These are phyloP conservation scores for Plasmodium cynomolgi DNA, from an alignment of 169 alveolate genomes.

Conservation along the genomic window DNA sequence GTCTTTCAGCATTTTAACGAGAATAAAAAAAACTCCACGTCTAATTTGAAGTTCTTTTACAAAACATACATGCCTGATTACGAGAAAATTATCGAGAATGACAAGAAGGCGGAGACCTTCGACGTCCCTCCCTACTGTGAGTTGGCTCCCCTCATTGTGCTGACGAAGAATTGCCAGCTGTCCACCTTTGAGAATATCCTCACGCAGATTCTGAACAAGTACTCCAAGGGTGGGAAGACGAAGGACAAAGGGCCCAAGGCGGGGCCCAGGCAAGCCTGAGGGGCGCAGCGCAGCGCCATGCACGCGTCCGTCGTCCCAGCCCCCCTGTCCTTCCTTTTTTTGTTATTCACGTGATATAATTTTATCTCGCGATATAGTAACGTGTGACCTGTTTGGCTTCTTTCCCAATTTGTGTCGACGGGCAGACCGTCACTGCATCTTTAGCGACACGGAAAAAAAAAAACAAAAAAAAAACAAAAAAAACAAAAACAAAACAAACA, in stretches of 20 bases:
- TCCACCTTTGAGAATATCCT: conserved; percentile 77
- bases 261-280: neutral
- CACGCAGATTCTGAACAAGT: conserved; percentile 64
- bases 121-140: conserved; percentile 87
- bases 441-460: no score
- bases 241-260: conserved; percentile 20
- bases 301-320: neutral
- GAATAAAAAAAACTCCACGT: conserved; percentile 32
- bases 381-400: neutral
- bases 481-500: neutral
- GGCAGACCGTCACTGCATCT: neutral
- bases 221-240: conserved; percentile 28
- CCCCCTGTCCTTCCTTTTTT: neutral
- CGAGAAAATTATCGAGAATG: conserved; percentile 70
- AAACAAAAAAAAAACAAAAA: no score
- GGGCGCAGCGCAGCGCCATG: neutral
- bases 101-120: conserved; percentile 56
- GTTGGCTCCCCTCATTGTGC: conserved; percentile 77
- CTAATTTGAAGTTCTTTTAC: conserved; percentile 54
- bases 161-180: conserved; percentile 79
- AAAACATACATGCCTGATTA: conserved; percentile 75
- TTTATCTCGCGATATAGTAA: neutral
- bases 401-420: neutral
- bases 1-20: conserved; percentile 64
- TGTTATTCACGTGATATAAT: neutral